Conservation (phyloP, 306 rosid species). For the Fragaria ananassa region DNA sequence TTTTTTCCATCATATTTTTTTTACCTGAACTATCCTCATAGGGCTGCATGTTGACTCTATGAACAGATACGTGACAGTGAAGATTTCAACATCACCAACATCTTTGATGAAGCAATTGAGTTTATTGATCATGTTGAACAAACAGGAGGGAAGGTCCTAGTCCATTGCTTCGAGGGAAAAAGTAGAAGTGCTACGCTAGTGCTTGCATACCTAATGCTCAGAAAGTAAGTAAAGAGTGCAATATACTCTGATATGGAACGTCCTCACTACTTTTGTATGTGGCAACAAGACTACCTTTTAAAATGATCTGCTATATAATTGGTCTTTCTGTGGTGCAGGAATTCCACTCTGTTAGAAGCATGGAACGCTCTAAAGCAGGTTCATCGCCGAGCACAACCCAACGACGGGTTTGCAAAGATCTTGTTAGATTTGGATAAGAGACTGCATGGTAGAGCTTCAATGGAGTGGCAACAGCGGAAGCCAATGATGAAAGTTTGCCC, state of each 20-base stretch:
- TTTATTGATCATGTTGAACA: slow-evolving; percentile 68
- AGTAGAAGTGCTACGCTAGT: slow-evolving; percentile 92
- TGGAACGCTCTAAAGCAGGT: slow-evolving; percentile 78
- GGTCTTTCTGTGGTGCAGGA: slow-evolving; percentile 47
- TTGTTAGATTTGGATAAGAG: slow-evolving; percentile 55
- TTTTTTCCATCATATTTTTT: neutral
- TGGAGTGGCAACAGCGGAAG: slow-evolving; percentile 91
- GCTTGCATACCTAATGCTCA: slow-evolving; percentile 89
- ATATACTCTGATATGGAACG: neutral
- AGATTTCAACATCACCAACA: slow-evolving; percentile 62
- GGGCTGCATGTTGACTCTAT: slow-evolving; percentile 6
- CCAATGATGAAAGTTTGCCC: slow-evolving; percentile 87
- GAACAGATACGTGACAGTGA: slow-evolving; percentile 70
- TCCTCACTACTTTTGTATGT: neutral
- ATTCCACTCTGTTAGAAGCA: slow-evolving; percentile 56
- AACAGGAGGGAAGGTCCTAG: slow-evolving; percentile 67
- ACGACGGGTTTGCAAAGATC: slow-evolving; percentile 79
- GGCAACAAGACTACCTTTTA: neutral
- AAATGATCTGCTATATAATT: slow-evolving; percentile 9
- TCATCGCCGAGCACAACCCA: slow-evolving; percentile 92
- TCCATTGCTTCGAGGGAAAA: slow-evolving; percentile 96
- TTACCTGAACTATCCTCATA: slow-evolving; percentile 14
- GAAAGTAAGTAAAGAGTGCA: slow-evolving; percentile 62
- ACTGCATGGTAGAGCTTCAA: slow-evolving; percentile 71
- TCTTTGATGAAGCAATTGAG: slow-evolving; percentile 80